Evolutionary conservation across 352 stramenopile species (phyloP).

Genomic region (Globisporangium okanoganense): DNA sequence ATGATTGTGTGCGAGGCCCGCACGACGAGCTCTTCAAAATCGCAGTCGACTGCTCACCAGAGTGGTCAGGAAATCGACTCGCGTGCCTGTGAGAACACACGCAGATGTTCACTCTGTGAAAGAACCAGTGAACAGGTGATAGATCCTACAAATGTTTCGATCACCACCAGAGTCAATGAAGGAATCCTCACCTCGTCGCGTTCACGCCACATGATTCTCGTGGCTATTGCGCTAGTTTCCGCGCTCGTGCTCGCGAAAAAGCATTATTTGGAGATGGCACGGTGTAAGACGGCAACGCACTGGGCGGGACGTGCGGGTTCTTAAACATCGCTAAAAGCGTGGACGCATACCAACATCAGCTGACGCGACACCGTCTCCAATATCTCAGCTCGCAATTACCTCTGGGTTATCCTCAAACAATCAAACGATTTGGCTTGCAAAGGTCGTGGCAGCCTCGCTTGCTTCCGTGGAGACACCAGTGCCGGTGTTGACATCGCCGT

Average conservation of each 20-base stretch:
- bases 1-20: too few relatives aligned
- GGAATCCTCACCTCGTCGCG: background rate
- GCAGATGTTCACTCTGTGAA: too few relatives aligned
- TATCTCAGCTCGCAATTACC: background rate
- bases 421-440: background rate
- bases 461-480: background rate
- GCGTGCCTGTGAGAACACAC: too few relatives aligned
- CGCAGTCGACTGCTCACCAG: too few relatives aligned
- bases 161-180: background rate
- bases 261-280: background rate
- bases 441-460: background rate
- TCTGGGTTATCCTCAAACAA: background rate
- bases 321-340: conserved; percentile 1
- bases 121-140: too few relatives aligned
- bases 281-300: background rate
- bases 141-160: too few relatives aligned
- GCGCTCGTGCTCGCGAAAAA: background rate
- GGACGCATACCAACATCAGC: background rate
- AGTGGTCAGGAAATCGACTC: too few relatives aligned
- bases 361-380: background rate
- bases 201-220: background rate
- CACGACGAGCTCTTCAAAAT: too few relatives aligned
- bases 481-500: background rate
- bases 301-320: conserved; percentile 6
- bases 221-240: background rate